Evolutionary conservation across 208 protist species (phyloP), one percentile per base, ranked within the genome.

Genomic region (Crithidia expoeki): DNA sequence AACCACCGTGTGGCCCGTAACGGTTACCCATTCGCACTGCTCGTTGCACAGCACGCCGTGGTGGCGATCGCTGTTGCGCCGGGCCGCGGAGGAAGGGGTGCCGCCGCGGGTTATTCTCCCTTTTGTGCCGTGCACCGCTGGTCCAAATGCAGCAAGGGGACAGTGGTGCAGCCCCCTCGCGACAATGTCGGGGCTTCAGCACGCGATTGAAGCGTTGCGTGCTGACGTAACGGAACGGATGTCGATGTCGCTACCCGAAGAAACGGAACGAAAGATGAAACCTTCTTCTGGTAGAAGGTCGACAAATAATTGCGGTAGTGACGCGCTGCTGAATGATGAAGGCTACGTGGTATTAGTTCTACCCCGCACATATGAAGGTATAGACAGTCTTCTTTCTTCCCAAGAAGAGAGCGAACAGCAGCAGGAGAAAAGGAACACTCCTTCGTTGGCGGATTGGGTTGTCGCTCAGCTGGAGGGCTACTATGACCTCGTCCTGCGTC

Each of bases 401-500:
- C 70, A 50, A 6, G 14, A 21, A 28, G 61, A 61, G 46, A 28
- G 23, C 30, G 36, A 56, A 21, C 53, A 56, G 1, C 40, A 49
- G 17, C 34, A 32, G 51, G 34, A 49, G 27, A 19, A 68, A 27
- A n/a, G 11, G 19, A 21, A 33, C 27, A 12, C 17, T 16, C 44
- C 42, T 21, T 69, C 58, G 47, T 68, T 50, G 64, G 77, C 62
- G 12, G 88, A 93, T 50, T 77, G 53, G 62, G 81, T 90, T 12
- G 72, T 83, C 1, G 44, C 74, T 40, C 74, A 83, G 59, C 65
- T 87, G 25, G 83, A 88, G 49, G 88, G 85, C 16, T 74, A 83
- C 21, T 94, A 92, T 68, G 80, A 86, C 40, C 60, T 89, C 5
- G 64, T 94, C 10, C 58, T 92, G 32, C 77, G 73, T 3, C 75